phyloP scores from a whole-genome alignment of 2,329 filamentous ascomycete species.

The Epichloe gansuensis region DNA sequence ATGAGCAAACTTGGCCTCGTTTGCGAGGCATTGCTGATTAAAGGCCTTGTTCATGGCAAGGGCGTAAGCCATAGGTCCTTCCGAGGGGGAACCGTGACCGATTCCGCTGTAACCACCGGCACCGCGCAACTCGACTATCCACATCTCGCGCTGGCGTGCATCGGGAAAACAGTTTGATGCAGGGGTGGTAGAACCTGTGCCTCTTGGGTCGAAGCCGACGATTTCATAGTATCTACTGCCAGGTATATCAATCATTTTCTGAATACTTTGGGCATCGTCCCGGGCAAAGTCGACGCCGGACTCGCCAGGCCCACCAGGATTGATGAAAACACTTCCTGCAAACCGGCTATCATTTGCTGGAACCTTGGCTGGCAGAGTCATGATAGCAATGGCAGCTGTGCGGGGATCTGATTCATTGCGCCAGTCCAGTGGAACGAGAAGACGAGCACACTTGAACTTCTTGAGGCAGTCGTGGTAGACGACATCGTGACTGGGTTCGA shows the following conservation, averaged over 20 bases:
- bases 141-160: conserved; percentile 15
- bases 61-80: conserved; percentile 9
- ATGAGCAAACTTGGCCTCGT: background rate
- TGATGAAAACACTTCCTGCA: conserved; percentile 28
- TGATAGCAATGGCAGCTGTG: conserved; percentile 25
- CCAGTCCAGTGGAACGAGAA: conserved; percentile 31
- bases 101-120: conserved; percentile 12
- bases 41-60: conserved; percentile 13
- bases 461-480: conserved; percentile 26
- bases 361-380: conserved; percentile 25
- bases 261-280: background rate
- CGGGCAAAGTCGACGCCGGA: conserved; percentile 21
- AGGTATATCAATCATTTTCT: conserved; percentile 11
- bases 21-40: conserved; percentile 16
- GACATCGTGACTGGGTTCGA: conserved; percentile 22
- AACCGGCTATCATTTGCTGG: conserved; percentile 21
- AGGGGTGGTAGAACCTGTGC: conserved; percentile 24
- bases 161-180: conserved; percentile 23
- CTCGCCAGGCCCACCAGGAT: conserved; percentile 31
- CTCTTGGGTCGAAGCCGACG: conserved; percentile 30
- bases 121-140: conserved; percentile 18
- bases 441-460: conserved; percentile 25
- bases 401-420: conserved; percentile 12
- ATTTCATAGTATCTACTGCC: conserved; percentile 24
- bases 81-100: background rate